Base-by-base conservation (phyloP, 805 yeast genomes). In the Suhomyces canberraensis region DNA sequence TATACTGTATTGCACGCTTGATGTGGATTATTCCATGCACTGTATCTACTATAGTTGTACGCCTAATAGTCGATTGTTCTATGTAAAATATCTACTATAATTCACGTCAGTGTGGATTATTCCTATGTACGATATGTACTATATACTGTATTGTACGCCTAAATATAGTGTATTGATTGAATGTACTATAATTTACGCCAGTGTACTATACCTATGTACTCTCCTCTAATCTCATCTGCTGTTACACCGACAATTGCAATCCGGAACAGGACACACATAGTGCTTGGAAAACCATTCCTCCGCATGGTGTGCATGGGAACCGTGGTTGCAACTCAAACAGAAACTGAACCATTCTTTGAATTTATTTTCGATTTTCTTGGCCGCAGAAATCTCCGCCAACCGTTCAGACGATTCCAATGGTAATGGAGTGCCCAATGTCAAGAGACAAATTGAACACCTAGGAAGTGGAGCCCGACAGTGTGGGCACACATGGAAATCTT, bases 281-380 rank as follows among this genome's bases (percentile, higher is more conserved):
- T 90, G 95, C 56, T 81, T 82, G 17, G 82, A 75, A 57, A 91
- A 91, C 98, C 98, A 91, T 51, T 90, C 95, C 45, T 86, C 89
- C 0, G 97, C 97, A 57, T 91, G 98, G 3, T 84, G 89, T 0
- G 95, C 89, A 62, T 91, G 98, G 77, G 81, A 81, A 1, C 96
- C 95, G 51, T 91, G 98, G 54, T 84, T 87, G 56, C 98, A 91
- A 22, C 81, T 77, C 45, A 91, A 62, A 52, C 98, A 91, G 61
- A 88, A 88, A 47, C 93, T 86, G 47, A 91, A 89, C 95, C 96
- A 88, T 44, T 84, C 83, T 41, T 79, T 75, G 55, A 84, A 77
- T 41, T 64, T 61, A 14, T 65, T 60, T 40, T 67, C 74, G 16
- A 66, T 60, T 17, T 52, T 50, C 16, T 45, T 48, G 15, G 42